Evolutionary conservation across 192 early-diverging fungal genomes (phyloP).

Genomic region (Allomyces javanicus): DNA sequence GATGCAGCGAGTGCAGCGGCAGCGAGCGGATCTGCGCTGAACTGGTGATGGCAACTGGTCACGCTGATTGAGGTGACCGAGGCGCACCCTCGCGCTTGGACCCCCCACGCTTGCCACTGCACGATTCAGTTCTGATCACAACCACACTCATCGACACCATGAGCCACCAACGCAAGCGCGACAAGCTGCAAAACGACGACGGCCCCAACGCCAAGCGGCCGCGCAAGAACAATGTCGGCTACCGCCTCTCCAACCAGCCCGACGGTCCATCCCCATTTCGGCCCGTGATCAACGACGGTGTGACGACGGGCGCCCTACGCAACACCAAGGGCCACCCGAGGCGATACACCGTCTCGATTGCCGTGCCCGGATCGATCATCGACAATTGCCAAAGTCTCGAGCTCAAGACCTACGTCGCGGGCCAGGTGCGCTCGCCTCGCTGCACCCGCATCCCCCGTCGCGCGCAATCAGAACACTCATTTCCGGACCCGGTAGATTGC

Average conservation of each 20-base stretch:
- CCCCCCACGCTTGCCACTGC: too few species aligned
- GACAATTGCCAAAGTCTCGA: conserved; percentile 39
- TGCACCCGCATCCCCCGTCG: background rate
- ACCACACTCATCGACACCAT: too few species aligned
- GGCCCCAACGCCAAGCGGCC: background rate
- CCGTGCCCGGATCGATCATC: conserved; percentile 42
- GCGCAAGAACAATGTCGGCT: background rate
- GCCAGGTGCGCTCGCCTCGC: conserved; percentile 22
- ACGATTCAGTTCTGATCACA: too few species aligned
- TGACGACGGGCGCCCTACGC: background rate
- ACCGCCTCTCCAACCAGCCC: background rate
- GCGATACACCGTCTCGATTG: conserved; percentile 37
- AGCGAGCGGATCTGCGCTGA: too few species aligned
- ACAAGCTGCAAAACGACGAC: too few species aligned
- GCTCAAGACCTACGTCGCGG: conserved; percentile 46
- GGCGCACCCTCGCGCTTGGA: too few species aligned
- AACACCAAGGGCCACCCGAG: background rate
- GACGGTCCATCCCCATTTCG: background rate
- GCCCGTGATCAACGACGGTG: too few species aligned
- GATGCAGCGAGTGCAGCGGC: too few species aligned
- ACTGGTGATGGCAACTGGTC: too few species aligned
- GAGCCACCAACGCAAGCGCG: too few species aligned
- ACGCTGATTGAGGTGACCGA: too few species aligned
- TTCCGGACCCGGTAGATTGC: conserved; percentile 19
- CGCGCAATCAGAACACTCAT: background rate